A percentile compares a stretch with the other conserved stretches of the same genome.
Conservation (phyloP, 1,284 basidiomycete genomes). For the Ustilago cynodontis region DNA sequence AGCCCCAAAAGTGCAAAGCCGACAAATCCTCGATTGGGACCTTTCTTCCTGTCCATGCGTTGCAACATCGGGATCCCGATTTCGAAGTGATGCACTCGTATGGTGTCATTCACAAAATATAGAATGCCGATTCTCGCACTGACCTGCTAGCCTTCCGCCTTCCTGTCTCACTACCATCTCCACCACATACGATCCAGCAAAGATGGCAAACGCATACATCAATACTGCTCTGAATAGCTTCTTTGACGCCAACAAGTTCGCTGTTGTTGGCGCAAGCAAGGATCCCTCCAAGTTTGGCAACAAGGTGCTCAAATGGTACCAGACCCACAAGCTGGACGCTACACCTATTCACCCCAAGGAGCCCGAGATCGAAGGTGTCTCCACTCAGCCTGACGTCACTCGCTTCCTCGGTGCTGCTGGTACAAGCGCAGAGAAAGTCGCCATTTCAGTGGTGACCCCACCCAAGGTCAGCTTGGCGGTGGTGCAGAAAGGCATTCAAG, state of each 20-base stretch:
- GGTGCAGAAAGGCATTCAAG: conserved; percentile 51
- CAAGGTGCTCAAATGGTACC: conserved; percentile 67
- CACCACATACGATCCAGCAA: conserved; percentile 1
- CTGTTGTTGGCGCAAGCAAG: conserved; percentile 64
- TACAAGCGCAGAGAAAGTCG: conserved; percentile 34
- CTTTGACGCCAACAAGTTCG: conserved; percentile 57
- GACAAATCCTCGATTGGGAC: conserved; percentile 22
- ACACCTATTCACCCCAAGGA: conserved; percentile 65
- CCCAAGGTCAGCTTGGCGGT: conserved; percentile 59
- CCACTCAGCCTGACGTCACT: conserved; percentile 33
- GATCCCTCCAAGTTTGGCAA: conserved; percentile 65
- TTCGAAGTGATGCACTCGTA: not conserved
- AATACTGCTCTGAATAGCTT: conserved; percentile 50
- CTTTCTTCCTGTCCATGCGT: conserved; percentile 10
- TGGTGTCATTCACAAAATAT: conserved; percentile 6
- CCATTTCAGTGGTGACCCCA: conserved; percentile 66
- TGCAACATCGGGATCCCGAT: conserved; percentile 26
- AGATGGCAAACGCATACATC: conserved; percentile 42
- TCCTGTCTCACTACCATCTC: conserved; percentile 9
- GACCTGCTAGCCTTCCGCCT: not conserved
- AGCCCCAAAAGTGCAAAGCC: conserved; percentile 35
- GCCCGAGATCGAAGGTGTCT: conserved; percentile 49
- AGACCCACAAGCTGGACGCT: conserved; percentile 48
- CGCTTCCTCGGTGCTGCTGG: conserved; percentile 27
- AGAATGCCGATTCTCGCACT: conserved; percentile 7